Percentiles rank a stretch among this genome's conserved stretches.
These are phyloP conservation scores for Trametes sp. DNA, from an alignment of 1,284 basidiomycete species.

Conservation along the genomic window DNA sequence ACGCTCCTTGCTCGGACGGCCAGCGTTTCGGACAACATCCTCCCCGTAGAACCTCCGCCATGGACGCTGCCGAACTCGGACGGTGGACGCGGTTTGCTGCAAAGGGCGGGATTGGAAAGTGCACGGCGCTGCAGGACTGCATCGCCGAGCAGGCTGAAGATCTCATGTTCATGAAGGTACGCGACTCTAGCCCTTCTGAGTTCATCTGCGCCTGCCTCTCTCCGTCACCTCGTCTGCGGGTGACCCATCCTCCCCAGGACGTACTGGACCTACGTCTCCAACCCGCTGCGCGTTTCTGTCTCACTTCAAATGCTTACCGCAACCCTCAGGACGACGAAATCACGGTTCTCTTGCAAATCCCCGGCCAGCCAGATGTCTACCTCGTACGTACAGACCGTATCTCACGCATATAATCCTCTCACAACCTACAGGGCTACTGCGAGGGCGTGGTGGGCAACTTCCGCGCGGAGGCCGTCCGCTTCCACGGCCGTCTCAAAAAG, in stretches of 20 bases:
- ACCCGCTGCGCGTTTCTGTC: no score
- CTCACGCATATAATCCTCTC: background rate
- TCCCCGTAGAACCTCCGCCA: slow-evolving; percentile 34
- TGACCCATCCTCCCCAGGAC: background rate
- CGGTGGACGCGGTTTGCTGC: slow-evolving; percentile 83
- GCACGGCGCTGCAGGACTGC: slow-evolving; percentile 77
- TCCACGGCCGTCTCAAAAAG: slow-evolving; percentile 81
- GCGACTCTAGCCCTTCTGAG: no score
- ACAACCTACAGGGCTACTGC: slow-evolving; percentile 58
- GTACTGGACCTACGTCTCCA: background rate
- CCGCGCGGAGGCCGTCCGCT: slow-evolving; percentile 69
- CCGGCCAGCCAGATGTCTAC: slow-evolving; percentile 60
- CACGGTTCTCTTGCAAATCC: slow-evolving; percentile 79
- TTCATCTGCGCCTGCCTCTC: no score
- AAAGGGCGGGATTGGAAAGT: slow-evolving; percentile 83
- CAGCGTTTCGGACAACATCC: background rate
- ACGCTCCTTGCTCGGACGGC: background rate
- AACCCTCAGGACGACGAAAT: slow-evolving; percentile 76
- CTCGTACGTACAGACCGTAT: slow-evolving; percentile 57
- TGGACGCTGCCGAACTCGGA: slow-evolving; percentile 77
- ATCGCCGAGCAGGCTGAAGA: slow-evolving; percentile 81
- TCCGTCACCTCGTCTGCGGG: no score
- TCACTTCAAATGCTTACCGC: background rate
- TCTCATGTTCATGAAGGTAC: slow-evolving; percentile 87
- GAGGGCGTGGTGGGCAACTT: slow-evolving; percentile 93